Base-by-base conservation (phyloP, 2,329 filamentous ascomycete species). In the Aspergillus fructus region DNA sequence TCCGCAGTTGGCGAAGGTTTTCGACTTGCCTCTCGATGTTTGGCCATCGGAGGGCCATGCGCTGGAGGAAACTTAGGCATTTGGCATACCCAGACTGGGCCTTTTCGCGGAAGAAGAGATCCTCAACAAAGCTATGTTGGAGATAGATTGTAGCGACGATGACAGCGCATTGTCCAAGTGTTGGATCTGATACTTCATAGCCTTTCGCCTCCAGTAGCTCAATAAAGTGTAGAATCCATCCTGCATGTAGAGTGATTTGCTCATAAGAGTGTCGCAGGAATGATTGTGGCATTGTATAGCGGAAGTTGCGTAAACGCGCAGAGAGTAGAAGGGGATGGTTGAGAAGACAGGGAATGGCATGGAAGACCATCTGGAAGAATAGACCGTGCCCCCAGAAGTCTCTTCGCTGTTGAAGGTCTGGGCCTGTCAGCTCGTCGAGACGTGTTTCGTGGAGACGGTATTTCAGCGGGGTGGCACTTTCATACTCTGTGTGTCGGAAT, bases 231-330 rank as follows among this genome's bases (percentile, higher is more conserved):
- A 80, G 66, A 12, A 81, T 75, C 79, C 79, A 82, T 5, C 75
- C 74, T 0, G 76, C 74, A 56, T 81, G 78, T 0, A 75, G 72
- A 0, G 75, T 73, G 6, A 80, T 76, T 17, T 77, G 68, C 55
- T 81, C 79, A 17, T 77, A 77, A 0, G 78, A 81, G 55, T 80
- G 77, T 21, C 80, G 78, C 1, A 82, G 71, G 21, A 81, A 82
- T 1, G 78, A 76, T 49, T 81, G 78, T 0, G 80, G 80, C 59
- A 81, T 78, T 0, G 74, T 78, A 24, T 76, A 70, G 8, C 78
- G 76, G 58, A 81, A 80, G 45, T 75, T 79, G 3, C 76, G 72
- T 4, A 82, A 67, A 3, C 79, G 69, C 49, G 81, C 71, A 1
- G 79, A 81, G 3, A 81, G 64, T 1, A 82, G 65, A 30, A 81